Evolutionary conservation across 2,329 filamentous ascomycete species (phyloP), one percentile per base, ranked within the genome.

Genomic region (Aspergillus versicolor): DNA sequence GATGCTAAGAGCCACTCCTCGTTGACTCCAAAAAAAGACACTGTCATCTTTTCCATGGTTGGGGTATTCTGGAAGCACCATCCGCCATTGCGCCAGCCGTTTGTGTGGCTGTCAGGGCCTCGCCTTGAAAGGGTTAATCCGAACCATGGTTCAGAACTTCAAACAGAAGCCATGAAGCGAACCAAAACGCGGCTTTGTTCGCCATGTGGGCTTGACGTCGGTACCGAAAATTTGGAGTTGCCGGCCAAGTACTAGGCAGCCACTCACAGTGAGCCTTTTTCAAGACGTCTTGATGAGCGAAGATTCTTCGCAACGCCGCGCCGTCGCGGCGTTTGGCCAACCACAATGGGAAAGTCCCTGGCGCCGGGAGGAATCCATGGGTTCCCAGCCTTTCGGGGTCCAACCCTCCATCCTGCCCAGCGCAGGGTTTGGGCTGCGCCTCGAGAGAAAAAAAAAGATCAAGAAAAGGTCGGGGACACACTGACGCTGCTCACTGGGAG

Each of bases 191-290:
- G 51, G 44, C 46, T 47, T 40, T 34, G 54, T 34, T 53, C 45
- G 49, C 65, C 66, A 67, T 67, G 67, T 69, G 67, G 67, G 63
- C 59, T 61, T 69, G 66, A 68, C 65, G 65, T 69, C 61, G 53
- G 50, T 40, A 57, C 56, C 53, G 56, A 30, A 46, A 21, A 19
- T 27, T 30, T 38, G 43, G 44, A 34, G 17, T 53, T 47, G 30
- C 45, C 42, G 30, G 19, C 5, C 21, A 21, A 21, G 21, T n/a
- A n/a, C 15, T 13, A 34, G 12, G 22, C 22, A 24, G 27, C 24
- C 22, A 15, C 24, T n/a, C 8, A 15, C 17, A 38, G 17, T 11
- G n/a, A 17, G 24, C 17, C 40, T 7, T 37, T 44, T 9, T 32
- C n/a, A 44, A 22, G 32, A 34, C 49, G 17, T 27, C 32, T 27